Conservation (phyloP, 228 moss, liverwort and hornwort genomes). For the Sphagnum magellanicum region DNA sequence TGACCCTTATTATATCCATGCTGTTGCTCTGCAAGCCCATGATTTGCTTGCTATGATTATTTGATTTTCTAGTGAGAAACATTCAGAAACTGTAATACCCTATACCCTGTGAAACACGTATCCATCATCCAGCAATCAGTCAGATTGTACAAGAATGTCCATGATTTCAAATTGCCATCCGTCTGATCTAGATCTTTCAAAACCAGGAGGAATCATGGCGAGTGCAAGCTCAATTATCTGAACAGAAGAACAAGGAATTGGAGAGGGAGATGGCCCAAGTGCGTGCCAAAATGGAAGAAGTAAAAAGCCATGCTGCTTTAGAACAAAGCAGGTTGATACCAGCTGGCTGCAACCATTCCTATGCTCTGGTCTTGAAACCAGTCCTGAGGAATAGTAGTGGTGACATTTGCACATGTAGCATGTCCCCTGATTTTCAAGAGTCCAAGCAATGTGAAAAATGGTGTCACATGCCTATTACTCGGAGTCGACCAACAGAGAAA, state of each 20-base stretch:
- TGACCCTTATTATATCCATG: too few species aligned
- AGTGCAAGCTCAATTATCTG: conserved; percentile 4
- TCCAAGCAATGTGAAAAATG: conserved; percentile 13
- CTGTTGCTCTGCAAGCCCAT: too few species aligned
- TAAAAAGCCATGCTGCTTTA: conserved; percentile 14
- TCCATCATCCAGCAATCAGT: too few species aligned
- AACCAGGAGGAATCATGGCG: conserved; percentile 11
- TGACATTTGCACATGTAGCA: conserved; percentile 12
- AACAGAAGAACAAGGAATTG: conserved; percentile 8
- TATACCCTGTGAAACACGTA: too few species aligned
- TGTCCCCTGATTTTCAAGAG: conserved; percentile 15
- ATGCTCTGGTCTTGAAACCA: conserved; percentile 42
- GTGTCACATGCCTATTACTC: conserved; percentile 9
- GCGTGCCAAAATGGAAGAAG: conserved; percentile 6
- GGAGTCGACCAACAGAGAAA: neutral
- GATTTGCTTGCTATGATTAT: too few species aligned
- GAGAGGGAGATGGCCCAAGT: conserved; percentile 4
- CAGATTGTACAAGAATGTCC: too few species aligned
- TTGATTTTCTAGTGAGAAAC: too few species aligned
- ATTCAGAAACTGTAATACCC: too few species aligned
- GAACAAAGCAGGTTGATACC: conserved; percentile 53
- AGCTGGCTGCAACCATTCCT: conserved; percentile 35
- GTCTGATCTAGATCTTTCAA: too few species aligned
- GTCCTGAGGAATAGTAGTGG: conserved; percentile 18
- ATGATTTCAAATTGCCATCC: too few species aligned